These are phyloP conservation scores for Suillus sp. DNA, from an alignment of 768 basidiomycete species.

Conservation along the genomic window DNA sequence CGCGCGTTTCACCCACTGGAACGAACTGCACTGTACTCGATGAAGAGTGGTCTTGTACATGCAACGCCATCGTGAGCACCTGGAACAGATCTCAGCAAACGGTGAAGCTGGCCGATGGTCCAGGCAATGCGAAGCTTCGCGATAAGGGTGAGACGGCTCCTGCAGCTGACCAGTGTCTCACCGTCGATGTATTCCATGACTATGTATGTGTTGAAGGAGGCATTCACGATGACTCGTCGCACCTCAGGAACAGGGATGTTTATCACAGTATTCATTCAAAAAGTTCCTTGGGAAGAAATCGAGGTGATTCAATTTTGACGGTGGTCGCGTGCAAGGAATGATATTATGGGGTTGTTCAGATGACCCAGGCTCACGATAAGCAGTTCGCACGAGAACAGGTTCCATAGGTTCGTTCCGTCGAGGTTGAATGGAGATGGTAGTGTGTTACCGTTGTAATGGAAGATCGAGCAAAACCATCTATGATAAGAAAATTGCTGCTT, in stretches of 20 bases:
- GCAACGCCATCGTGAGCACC: neutral
- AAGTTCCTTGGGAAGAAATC: slow-evolving; percentile 2
- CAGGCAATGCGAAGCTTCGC: slow-evolving; percentile 29
- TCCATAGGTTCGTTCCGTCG: neutral
- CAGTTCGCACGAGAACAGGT: neutral
- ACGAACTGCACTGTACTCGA: neutral
- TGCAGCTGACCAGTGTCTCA: slow-evolving; percentile 24
- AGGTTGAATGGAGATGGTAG: neutral
- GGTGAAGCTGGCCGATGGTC: slow-evolving; percentile 31
- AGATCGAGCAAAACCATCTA: neutral
- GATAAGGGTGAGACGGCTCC: slow-evolving; percentile 25
- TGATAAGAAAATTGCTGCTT: too few species aligned
- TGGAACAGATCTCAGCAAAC: slow-evolving; percentile 2
- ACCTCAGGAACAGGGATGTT: slow-evolving; percentile 4
- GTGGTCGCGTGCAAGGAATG: neutral
- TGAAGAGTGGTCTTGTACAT: neutral
- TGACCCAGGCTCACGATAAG: neutral
- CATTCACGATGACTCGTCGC: neutral
- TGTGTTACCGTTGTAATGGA: neutral
- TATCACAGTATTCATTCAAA: neutral
- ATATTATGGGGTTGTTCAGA: neutral
- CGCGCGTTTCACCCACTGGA: neutral
- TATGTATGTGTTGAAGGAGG: neutral
- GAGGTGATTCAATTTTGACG: slow-evolving; percentile 5
- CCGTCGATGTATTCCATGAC: slow-evolving; percentile 32